These are phyloP conservation scores for Miscanthus lutarioriparius DNA, from an alignment of 176 grass and related monocot species.

Conservation along the genomic window DNA sequence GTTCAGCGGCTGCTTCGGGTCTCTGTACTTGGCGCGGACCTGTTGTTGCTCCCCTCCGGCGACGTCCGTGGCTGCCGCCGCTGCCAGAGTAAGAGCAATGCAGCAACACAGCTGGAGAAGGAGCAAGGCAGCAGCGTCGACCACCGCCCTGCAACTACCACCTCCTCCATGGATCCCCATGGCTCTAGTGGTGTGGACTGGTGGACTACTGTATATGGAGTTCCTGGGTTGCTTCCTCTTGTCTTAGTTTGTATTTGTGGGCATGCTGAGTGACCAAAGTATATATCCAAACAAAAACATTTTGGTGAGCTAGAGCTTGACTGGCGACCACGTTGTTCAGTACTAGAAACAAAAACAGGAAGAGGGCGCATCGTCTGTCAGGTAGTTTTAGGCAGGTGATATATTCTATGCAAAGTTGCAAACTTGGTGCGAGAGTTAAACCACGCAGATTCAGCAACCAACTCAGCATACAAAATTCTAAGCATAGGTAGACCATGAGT, in stretches of 20 bases:
- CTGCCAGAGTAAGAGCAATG: neutral
- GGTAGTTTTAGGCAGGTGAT: no score
- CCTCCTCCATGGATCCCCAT: neutral
- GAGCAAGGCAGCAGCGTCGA: neutral
- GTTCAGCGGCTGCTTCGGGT: slow-evolving; percentile 50
- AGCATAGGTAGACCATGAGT: no score
- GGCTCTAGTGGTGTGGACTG: neutral
- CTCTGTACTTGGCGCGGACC: neutral
- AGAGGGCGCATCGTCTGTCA: no score
- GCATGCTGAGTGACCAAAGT: no score
- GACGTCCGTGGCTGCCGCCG: neutral
- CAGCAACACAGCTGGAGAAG: neutral
- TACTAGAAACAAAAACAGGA: no score
- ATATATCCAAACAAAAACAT: no score
- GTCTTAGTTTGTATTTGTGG: neutral
- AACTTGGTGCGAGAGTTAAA: no score
- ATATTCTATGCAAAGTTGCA: no score
- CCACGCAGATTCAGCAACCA: no score
- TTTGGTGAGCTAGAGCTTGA: no score
- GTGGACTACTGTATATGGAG: neutral
- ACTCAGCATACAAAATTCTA: no score
- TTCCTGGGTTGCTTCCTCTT: neutral
- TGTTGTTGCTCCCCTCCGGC: neutral
- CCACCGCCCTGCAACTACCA: neutral
- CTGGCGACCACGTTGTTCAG: no score